Percentiles rank a stretch among this genome's conserved stretches.
Evolutionary conservation across 768 basidiomycete species (phyloP).

Genomic region (Termitomyces sp.): DNA sequence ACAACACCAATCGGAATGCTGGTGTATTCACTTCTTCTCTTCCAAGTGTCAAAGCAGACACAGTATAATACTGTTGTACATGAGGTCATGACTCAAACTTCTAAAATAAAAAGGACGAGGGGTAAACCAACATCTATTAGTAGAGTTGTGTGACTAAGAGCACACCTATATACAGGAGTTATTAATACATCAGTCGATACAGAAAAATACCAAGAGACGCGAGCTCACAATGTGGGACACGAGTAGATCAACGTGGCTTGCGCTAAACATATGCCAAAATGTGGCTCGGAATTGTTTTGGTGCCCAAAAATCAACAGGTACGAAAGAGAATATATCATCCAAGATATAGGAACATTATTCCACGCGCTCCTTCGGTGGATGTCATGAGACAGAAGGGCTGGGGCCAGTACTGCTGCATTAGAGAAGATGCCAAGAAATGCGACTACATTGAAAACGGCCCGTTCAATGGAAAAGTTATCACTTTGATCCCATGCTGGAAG

Average conservation of each 20-base stretch:
- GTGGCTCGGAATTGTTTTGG: background rate
- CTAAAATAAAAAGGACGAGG: background rate
- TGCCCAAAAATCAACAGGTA: background rate
- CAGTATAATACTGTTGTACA: background rate
- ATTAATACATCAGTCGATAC: background rate
- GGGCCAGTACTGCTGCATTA: background rate
- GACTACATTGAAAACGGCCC: background rate
- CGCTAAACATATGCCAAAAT: background rate
- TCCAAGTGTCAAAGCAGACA: too few species aligned
- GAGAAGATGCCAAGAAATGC: background rate
- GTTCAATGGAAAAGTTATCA: background rate
- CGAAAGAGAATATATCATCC: background rate
- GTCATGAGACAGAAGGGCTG: background rate
- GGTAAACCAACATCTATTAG: background rate
- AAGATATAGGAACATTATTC: background rate
- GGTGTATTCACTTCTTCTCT: background rate
- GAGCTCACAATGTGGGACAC: background rate
- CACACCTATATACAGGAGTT: background rate
- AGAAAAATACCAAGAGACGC: background rate
- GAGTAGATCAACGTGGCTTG: background rate
- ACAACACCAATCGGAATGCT: background rate
- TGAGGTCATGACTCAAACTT: background rate
- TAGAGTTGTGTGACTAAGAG: background rate
- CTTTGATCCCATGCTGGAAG: background rate
- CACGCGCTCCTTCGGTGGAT: background rate